These are phyloP conservation scores for Microcos paniculata DNA, from an alignment of 345 rosid genomes.

Conservation along the genomic window DNA sequence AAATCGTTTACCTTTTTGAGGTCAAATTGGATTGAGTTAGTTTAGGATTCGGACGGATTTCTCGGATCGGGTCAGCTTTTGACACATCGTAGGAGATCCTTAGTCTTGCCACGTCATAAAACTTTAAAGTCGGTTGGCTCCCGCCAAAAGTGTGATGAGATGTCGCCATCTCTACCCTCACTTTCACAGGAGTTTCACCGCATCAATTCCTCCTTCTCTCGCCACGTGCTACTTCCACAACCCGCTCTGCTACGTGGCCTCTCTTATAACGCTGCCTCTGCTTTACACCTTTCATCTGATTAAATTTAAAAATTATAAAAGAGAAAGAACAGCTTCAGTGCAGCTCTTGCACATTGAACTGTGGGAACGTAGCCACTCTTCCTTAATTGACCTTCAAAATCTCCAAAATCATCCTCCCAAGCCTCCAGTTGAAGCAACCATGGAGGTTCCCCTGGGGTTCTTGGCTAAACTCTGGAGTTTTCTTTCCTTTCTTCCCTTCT, in stretches of 20 bases:
- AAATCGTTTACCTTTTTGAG: too few species aligned
- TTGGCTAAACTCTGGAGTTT: constrained; percentile 67
- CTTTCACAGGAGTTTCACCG: not conserved
- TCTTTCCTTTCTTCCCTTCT: constrained; percentile 64
- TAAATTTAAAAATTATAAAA: too few species aligned
- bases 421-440: not conserved
- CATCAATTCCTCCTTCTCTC: not conserved
- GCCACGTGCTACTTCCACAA: constrained; percentile 13
- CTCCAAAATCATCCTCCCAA: not conserved
- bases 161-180: not conserved
- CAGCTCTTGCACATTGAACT: not conserved
- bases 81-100: too few species aligned
- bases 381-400: not conserved
- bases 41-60: too few species aligned
- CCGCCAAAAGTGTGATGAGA: not conserved
- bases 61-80: too few species aligned
- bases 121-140: not conserved
- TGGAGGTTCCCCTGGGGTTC: constrained; percentile 70
- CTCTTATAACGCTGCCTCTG: not conserved
- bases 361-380: not conserved
- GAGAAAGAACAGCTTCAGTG: not conserved
- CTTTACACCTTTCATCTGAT: not conserved
- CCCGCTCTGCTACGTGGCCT: not conserved
- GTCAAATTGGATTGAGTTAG: too few species aligned
- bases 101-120: not conserved